A percentile compares a stretch with the other conserved stretches of the same genome.
Conservation (phyloP, 305 asterid species). For the Fraxinus nigra region DNA sequence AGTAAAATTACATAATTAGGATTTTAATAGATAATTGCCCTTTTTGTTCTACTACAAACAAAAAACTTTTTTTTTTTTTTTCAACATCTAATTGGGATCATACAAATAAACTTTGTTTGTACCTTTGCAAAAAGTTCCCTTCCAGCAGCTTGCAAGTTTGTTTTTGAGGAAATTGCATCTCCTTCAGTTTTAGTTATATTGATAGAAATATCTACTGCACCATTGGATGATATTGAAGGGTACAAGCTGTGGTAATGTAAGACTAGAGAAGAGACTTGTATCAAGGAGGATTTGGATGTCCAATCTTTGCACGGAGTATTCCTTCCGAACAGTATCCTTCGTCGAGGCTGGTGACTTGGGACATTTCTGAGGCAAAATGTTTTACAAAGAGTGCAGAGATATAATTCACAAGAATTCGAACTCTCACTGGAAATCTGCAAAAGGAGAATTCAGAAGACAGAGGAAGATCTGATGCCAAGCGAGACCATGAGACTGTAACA, state of each 20-base stretch:
- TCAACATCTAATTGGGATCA: not conserved
- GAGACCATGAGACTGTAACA: too few relatives aligned
- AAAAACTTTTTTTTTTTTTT: too few relatives aligned
- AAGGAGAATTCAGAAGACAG: too few relatives aligned
- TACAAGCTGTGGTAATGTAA: conserved; percentile 82
- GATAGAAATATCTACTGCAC: conserved; percentile 58
- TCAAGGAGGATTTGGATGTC: conserved; percentile 72
- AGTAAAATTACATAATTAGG: too few relatives aligned
- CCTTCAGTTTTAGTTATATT: conserved; percentile 66
- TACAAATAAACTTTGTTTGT: conserved; percentile 17
- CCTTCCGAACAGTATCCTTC: conserved; percentile 70
- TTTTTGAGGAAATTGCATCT: conserved; percentile 75
- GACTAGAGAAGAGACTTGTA: conserved; percentile 58
- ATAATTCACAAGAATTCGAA: too few relatives aligned
- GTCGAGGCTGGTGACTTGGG: conserved; percentile 45
- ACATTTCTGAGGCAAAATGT: too few relatives aligned
- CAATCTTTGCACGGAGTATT: conserved; percentile 83
- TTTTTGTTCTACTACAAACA: too few relatives aligned
- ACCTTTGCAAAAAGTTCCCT: conserved; percentile 67
- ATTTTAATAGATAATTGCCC: too few relatives aligned
- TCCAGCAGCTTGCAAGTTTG: conserved; percentile 88
- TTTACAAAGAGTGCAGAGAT: too few relatives aligned
- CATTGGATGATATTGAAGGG: conserved; percentile 53
- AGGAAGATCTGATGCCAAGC: too few relatives aligned
- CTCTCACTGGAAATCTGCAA: too few relatives aligned